phyloP scores from a whole-genome alignment of 2,329 filamentous ascomycete species.

The Myriosclerotinia scirpicola region DNA sequence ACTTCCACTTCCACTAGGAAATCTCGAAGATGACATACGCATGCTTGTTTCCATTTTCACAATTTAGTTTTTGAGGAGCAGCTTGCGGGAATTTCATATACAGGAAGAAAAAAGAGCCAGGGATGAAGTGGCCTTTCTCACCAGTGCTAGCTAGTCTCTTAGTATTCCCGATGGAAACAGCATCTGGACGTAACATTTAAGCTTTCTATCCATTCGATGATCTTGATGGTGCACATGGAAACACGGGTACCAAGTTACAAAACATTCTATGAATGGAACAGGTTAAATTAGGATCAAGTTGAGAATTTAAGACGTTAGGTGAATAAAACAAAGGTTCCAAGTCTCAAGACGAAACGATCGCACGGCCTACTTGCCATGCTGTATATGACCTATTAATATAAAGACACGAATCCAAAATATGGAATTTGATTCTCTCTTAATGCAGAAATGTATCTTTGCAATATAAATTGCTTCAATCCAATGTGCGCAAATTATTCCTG shows the following conservation, averaged over 20 bases:
- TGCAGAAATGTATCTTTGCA: neutral
- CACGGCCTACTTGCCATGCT: conserved; percentile 4
- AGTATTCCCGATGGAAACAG: neutral
- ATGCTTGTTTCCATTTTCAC: conserved; percentile 6
- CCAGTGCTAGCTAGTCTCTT: neutral
- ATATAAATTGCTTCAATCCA: neutral
- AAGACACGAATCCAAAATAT: neutral
- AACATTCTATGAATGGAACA: neutral
- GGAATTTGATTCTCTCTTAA: neutral
- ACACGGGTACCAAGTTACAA: neutral
- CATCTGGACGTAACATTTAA: neutral
- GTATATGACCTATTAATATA: neutral
- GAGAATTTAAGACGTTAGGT: neutral
- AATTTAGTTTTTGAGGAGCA: conserved; percentile 1
- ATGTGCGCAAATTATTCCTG: neutral
- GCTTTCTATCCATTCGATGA: neutral
- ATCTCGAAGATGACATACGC: neutral
- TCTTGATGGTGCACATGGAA: neutral
- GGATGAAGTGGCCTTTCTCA: neutral
- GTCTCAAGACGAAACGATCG: conserved; percentile 1
- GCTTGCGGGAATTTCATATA: neutral
- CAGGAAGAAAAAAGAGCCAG: neutral
- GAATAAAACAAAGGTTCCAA: conserved; percentile 4
- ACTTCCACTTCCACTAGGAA: conserved; percentile 1
- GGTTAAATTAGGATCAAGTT: neutral